Conservation (phyloP, 2,329 filamentous ascomycete genomes). For the Monilinia fructigena region DNA sequence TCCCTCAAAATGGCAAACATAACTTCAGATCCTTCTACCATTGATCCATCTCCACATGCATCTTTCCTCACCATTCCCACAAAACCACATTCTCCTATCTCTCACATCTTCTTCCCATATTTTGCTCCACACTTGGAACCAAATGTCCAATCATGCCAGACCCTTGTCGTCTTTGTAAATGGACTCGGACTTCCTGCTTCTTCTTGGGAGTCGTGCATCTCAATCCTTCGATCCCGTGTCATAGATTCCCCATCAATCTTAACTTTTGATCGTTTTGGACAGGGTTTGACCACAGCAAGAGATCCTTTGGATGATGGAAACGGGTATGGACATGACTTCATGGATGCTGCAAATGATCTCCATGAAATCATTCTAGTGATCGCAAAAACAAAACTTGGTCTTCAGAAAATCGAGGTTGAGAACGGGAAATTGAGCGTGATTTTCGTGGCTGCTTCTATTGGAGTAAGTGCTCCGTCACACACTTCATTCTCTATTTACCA, state of each 20-base stretch:
- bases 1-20: background rate
- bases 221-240: slow-evolving; percentile 29
- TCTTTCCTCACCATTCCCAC: slow-evolving; percentile 33
- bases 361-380: slow-evolving; percentile 37
- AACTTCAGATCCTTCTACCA: background rate
- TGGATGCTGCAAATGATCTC: slow-evolving; percentile 37
- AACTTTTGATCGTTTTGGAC: slow-evolving; percentile 40
- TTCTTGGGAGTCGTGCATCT: slow-evolving; percentile 37
- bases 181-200: slow-evolving; percentile 38
- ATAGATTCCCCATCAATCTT: slow-evolving; percentile 37
- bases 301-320: slow-evolving; percentile 35
- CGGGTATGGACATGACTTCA: slow-evolving; percentile 38
- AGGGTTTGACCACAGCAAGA: slow-evolving; percentile 33
- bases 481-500: background rate
- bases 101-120: slow-evolving; percentile 35
- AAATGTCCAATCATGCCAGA: slow-evolving; percentile 11
- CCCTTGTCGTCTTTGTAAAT: slow-evolving; percentile 40
- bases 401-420: slow-evolving; percentile 20
- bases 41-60: slow-evolving; percentile 1
- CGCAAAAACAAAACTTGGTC: slow-evolving; percentile 24
- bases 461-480: slow-evolving; percentile 26
- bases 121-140: slow-evolving; percentile 26
- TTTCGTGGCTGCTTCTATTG: slow-evolving; percentile 40
- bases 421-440: slow-evolving; percentile 31
- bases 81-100: slow-evolving; percentile 39